Evolutionary conservation across 495 filamentous ascomycete genomes (phyloP).

Genomic region (Monascus purpureus): DNA sequence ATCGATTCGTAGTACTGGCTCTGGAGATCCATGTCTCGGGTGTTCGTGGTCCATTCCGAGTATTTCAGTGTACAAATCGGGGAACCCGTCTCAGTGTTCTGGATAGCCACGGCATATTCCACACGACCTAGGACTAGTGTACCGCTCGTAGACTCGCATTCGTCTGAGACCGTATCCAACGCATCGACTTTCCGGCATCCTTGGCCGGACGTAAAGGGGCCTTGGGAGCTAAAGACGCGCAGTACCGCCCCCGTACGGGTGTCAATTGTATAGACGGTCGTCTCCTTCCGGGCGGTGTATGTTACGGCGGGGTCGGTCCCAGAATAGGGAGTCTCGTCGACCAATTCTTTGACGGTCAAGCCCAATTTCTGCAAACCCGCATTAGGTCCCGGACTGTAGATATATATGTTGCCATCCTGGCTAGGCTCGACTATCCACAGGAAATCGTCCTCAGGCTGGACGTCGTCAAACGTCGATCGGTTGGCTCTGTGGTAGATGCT

Average conservation of each 20-base stretch:
- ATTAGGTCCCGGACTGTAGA: constrained; percentile 54
- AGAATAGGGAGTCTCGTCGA: constrained; percentile 52
- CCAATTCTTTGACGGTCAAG: constrained; percentile 67
- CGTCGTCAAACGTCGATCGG: constrained; percentile 41
- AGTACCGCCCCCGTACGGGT: constrained; percentile 65
- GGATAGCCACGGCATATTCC: constrained; percentile 78
- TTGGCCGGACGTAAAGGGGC: constrained; percentile 33
- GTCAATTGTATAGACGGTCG: constrained; percentile 67
- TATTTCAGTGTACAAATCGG: constrained; percentile 83
- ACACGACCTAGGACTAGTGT: constrained; percentile 69
- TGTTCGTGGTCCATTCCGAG: constrained; percentile 92
- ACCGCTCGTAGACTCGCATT: constrained; percentile 55
- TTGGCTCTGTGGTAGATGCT: constrained; percentile 71
- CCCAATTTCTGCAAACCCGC: constrained; percentile 49
- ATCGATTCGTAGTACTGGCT: constrained; percentile 65
- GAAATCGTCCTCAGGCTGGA: constrained; percentile 59
- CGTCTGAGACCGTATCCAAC: constrained; percentile 48
- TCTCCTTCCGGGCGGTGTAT: constrained; percentile 73
- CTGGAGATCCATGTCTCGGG: constrained; percentile 74
- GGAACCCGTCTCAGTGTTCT: constrained; percentile 58
- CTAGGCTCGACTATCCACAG: constrained; percentile 96
- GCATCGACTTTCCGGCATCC: constrained; percentile 43
- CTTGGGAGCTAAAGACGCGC: constrained; percentile 46
- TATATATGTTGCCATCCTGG: constrained; percentile 75
- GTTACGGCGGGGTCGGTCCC: constrained; percentile 56